Evolutionary conservation across 257 asterid species (phyloP).

Genomic region (Verbascum thapsus): DNA sequence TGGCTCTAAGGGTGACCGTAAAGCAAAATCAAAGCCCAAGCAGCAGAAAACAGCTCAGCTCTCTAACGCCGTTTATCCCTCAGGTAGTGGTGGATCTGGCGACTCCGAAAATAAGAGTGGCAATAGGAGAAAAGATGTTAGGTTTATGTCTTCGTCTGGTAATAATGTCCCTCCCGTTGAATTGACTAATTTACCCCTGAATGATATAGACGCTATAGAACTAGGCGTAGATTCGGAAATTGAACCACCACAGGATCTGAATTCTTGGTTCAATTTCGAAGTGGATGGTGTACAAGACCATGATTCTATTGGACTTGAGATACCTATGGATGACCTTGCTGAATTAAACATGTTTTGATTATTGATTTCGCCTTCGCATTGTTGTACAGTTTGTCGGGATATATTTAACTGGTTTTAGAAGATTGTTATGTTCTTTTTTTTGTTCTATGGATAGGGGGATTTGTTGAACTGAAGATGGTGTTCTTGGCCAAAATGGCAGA

Average conservation of each 20-base stretch:
- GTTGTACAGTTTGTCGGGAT: constrained; percentile 61
- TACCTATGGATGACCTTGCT: constrained; percentile 92
- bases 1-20: constrained; percentile 79
- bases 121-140: constrained; percentile 55
- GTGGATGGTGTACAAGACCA: constrained; percentile 71
- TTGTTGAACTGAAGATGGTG: constrained; percentile 23
- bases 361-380: constrained; percentile 5
- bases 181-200: constrained; percentile 46
- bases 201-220: constrained; percentile 56
- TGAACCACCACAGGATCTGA: constrained; percentile 76
- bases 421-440: background rate
- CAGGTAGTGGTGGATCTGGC: constrained; percentile 53
- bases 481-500: constrained; percentile 27
- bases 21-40: constrained; percentile 73
- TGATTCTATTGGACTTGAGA: constrained; percentile 70
- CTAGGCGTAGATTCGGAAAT: constrained; percentile 68
- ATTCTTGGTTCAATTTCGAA: constrained; percentile 78
- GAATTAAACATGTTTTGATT: constrained; percentile 71
- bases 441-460: constrained; percentile 12
- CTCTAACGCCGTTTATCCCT: constrained; percentile 40
- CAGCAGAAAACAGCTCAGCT: constrained; percentile 90
- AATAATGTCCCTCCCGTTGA: constrained; percentile 41
- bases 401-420: constrained; percentile 29
- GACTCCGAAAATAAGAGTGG: constrained; percentile 42
- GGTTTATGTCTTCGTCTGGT: constrained; percentile 55